These are phyloP conservation scores for Persicaria maculosa DNA, from an alignment of 148 eudicot species.

Conservation along the genomic window DNA sequence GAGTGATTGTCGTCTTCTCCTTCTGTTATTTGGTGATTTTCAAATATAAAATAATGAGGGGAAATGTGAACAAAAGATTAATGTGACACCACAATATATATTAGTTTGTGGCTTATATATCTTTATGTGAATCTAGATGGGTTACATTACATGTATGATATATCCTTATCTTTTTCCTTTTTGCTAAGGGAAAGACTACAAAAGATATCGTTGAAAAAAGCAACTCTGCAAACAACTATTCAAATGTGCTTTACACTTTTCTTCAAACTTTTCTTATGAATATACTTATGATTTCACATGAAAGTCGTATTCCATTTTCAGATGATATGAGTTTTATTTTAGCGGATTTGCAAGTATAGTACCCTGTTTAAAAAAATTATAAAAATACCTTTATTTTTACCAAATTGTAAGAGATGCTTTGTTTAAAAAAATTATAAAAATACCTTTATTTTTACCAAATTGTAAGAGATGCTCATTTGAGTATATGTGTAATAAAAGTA, in stretches of 20 bases:
- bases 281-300: neutral
- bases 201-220: neutral
- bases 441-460: too few species aligned
- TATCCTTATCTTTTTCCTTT: neutral
- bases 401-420: too few species aligned
- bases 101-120: neutral
- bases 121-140: neutral
- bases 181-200: neutral
- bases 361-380: too few species aligned
- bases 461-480: too few species aligned
- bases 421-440: too few species aligned
- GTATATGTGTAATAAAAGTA: too few species aligned
- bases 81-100: constrained; percentile 5
- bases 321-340: neutral
- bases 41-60: neutral
- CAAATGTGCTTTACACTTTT: neutral
- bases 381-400: too few species aligned
- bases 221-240: neutral
- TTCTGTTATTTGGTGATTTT: neutral
- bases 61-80: neutral
- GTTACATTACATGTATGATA: neutral
- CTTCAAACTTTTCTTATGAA: neutral
- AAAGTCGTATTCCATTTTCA: neutral
- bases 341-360: too few species aligned
- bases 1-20: neutral